phyloP scores from a whole-genome alignment of 2,329 filamentous ascomycete species.

The Fusarium tricinctum region DNA sequence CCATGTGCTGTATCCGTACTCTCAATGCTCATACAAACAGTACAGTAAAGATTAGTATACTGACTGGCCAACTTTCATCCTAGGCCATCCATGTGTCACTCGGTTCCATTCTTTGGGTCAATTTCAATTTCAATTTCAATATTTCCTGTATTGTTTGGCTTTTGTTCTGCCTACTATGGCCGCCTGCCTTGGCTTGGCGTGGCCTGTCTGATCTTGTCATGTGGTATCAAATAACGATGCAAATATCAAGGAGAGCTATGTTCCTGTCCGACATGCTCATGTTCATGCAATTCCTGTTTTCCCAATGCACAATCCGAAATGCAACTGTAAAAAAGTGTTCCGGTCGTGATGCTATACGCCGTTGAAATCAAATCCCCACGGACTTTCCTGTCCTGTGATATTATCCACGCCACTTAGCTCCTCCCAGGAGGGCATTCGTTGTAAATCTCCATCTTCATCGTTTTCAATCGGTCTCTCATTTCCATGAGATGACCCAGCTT shows the following conservation, averaged over 20 bases:
- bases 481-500: constrained; percentile 66
- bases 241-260: constrained; percentile 46
- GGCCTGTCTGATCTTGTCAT: constrained; percentile 34
- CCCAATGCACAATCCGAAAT: constrained; percentile 44
- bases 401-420: constrained; percentile 42
- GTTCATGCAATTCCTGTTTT: constrained; percentile 47
- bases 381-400: constrained; percentile 29
- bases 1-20: background rate
- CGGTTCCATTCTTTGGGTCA: constrained; percentile 1
- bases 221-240: constrained; percentile 49
- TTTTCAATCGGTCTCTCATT: constrained; percentile 67
- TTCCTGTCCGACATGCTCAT: constrained; percentile 40
- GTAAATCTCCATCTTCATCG: constrained; percentile 73
- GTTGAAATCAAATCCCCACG: constrained; percentile 25
- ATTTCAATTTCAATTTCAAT: constrained; percentile 41
- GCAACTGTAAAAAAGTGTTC: constrained; percentile 47
- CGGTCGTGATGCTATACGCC: constrained; percentile 48
- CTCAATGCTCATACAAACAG: too few species aligned
- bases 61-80: background rate
- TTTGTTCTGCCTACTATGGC: constrained; percentile 37
- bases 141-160: constrained; percentile 46
- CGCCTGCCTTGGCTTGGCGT: constrained; percentile 27
- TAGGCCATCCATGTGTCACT: constrained; percentile 1
- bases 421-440: constrained; percentile 57
- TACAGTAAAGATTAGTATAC: too few species aligned